Conservation (phyloP, 2,329 filamentous ascomycete species). For the Gliomastix tumulicola region DNA sequence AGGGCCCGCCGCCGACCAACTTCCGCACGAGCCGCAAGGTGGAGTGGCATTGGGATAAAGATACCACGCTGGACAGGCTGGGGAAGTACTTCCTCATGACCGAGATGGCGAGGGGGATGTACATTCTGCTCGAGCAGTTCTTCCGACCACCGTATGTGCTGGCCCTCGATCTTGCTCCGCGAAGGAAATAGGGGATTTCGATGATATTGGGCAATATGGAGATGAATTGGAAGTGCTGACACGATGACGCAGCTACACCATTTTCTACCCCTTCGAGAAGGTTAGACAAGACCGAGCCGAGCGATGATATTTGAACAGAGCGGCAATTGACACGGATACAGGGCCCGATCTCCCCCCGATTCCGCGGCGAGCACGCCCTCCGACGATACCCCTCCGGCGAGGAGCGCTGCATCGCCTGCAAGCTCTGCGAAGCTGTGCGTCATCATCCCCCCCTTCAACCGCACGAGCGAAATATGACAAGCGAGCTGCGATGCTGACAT, state of each 20-base stretch:
- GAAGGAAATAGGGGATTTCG: too few relatives aligned
- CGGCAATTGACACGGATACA: constrained; percentile 27
- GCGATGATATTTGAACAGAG: too few relatives aligned
- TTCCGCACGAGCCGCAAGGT: constrained; percentile 71
- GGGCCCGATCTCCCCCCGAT: constrained; percentile 94
- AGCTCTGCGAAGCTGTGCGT: constrained; percentile 85
- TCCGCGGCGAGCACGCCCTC: constrained; percentile 96
- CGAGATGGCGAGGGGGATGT: constrained; percentile 97
- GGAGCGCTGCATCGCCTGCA: constrained; percentile 99
- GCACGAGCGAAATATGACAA: neutral
- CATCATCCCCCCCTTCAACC: too few relatives aligned
- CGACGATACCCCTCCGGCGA: constrained; percentile 95
- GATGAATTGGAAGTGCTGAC: constrained; percentile 1
- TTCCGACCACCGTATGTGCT: constrained; percentile 88
- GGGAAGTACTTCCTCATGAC: constrained; percentile 93
- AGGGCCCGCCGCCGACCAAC: constrained; percentile 69
- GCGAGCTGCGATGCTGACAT: neutral
- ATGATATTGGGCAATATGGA: too few relatives aligned
- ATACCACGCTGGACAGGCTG: constrained; percentile 72
- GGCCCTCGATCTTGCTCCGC: neutral
- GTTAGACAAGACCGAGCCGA: too few relatives aligned
- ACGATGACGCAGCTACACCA: constrained; percentile 67
- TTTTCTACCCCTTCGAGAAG: constrained; percentile 98
- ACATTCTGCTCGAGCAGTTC: constrained; percentile 94
- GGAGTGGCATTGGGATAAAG: constrained; percentile 74